These are phyloP conservation scores for Nemania serpens DNA, from an alignment of 2,329 filamentous ascomycete species.

Conservation along the genomic window DNA sequence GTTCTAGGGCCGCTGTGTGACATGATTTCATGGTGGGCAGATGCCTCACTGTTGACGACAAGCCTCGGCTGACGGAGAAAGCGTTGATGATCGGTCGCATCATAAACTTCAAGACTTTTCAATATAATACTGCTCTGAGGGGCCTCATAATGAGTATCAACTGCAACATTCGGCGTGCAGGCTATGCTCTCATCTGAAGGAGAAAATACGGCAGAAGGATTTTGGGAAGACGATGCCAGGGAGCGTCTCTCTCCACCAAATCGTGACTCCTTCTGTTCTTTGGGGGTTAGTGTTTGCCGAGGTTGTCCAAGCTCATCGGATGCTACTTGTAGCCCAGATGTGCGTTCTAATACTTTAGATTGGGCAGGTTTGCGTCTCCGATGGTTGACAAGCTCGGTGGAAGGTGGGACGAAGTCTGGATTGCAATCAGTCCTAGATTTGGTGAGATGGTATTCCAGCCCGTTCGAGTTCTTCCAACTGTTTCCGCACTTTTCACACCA, in stretches of 20 bases:
- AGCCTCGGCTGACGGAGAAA: constrained; percentile 1
- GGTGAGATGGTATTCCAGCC: constrained; percentile 62
- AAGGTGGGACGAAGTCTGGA: constrained; percentile 46
- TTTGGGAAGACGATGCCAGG: background rate
- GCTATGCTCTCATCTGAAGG: background rate
- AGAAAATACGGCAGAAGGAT: background rate
- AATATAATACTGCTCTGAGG: constrained; percentile 28
- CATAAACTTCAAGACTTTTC: constrained; percentile 34
- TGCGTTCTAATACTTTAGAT: constrained; percentile 10
- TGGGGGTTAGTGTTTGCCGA: constrained; percentile 12
- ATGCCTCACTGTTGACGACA: background rate
- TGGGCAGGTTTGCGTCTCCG: constrained; percentile 19
- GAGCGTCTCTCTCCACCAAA: constrained; percentile 5
- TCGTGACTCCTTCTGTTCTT: constrained; percentile 19
- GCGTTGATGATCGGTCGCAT: constrained; percentile 28
- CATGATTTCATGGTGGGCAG: background rate
- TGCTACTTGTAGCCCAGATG: background rate
- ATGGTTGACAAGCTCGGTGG: constrained; percentile 29
- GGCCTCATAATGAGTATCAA: constrained; percentile 1
- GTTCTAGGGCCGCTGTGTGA: background rate
- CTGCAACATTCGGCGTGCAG: background rate
- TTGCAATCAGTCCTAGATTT: constrained; percentile 62
- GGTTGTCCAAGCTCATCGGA: constrained; percentile 7
- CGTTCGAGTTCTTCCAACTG: constrained; percentile 62
- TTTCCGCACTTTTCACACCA: constrained; percentile 59